Base-by-base conservation (phyloP, 352 stramenopile species). In the Discostella stelligera region DNA sequence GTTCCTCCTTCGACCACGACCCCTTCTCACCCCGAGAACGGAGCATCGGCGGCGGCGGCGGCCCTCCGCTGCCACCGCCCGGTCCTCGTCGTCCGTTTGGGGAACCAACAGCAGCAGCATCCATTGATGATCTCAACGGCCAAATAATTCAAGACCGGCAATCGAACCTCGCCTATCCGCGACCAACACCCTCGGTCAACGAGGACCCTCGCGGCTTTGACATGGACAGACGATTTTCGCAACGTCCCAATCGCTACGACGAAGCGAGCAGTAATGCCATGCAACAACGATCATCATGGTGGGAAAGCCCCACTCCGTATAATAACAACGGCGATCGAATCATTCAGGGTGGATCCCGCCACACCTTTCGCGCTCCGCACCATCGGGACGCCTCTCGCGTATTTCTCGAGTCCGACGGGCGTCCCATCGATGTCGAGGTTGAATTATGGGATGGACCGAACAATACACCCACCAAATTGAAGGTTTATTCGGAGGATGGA, bases 371-470 rank as follows among this genome's bases (percentile, higher is more conserved):
- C 3, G 53, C 63, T 16, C 65, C 66, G 4, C 30, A 64, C 30
- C 20, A 71, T 60, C 27, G 71, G 4, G 65, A 74, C n/a, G n/a
- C 44, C 46, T 77, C 71, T 2, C 71, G 78, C 39, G 41, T 80
- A n/a, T 81, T 80, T 44, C 53, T 84, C n/a, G 69, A 76, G 54
- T 81, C 77, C 6, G 71, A 84, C 27, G 77, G 77, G 1, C 41
- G 77, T 37, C 78, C 78, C 11, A 54, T 85, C 21, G 41, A 79
- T 54, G 65, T 74, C 0, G 63, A 82, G 53, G 61, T 85, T 44
- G 71, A 85, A 69, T 18, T 85, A 7, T 85, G 73, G 73, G 68
- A 85, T 25, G 78, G 78, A 37, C 78, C 78, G 3, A 80, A 81
- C 41, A 85, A 85, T 37, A 77, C 73, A 39, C 72, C 78, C 10